These are phyloP conservation scores for Stagonosporopsis chrysanthemi DNA, from an alignment of 2,329 filamentous ascomycete species.

Conservation along the genomic window DNA sequence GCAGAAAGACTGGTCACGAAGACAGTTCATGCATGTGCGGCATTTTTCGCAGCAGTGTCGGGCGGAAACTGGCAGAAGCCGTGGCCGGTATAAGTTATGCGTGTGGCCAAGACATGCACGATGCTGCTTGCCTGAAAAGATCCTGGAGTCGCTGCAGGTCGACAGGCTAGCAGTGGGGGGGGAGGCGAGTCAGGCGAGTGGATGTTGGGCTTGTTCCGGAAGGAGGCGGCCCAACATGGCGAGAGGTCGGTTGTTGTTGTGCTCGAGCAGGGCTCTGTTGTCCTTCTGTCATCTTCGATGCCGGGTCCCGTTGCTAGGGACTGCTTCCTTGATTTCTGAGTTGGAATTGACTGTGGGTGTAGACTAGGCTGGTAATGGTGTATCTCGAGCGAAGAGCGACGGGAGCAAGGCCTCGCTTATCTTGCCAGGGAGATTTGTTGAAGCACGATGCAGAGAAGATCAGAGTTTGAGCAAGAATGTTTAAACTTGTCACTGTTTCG, in stretches of 20 bases:
- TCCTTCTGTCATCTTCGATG: conserved; percentile 4
- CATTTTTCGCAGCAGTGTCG: conserved; percentile 34
- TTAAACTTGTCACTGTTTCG: conserved; percentile 15
- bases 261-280: conserved; percentile 3
- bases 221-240: conserved; percentile 23
- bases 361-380: conserved; percentile 8
- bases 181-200: conserved; percentile 14
- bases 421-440: conserved; percentile 3
- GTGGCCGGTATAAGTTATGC: conserved; percentile 18
- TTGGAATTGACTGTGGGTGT: conserved; percentile 2
- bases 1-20: conserved; percentile 3
- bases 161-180: conserved; percentile 11
- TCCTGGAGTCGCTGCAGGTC: conserved; percentile 12
- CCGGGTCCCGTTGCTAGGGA: conserved; percentile 8
- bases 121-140: conserved; percentile 19
- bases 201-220: conserved; percentile 24
- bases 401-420: conserved; percentile 4
- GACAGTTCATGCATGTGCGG: conserved; percentile 38
- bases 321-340: conserved; percentile 10
- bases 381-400: not conserved
- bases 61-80: conserved; percentile 18
- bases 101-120: conserved; percentile 20
- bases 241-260: conserved; percentile 12
- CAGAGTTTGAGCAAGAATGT: conserved; percentile 5
- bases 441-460: conserved; percentile 9